Base-by-base conservation (phyloP, 2,329 filamentous ascomycete genomes). In the Emergomyces orientalis region DNA sequence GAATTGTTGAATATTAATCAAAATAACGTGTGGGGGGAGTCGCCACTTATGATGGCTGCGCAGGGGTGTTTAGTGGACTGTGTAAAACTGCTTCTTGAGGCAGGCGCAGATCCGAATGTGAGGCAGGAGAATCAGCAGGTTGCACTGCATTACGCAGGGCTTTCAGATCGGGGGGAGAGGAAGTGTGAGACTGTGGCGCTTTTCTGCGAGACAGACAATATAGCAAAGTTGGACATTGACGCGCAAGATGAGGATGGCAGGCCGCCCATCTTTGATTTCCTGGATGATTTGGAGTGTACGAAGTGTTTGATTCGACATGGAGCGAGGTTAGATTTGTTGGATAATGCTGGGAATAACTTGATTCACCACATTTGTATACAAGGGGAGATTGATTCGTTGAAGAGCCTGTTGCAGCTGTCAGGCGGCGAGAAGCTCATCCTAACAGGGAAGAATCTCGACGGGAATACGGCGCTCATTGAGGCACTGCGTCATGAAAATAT, bases 281-380 rank as follows among this genome's bases (percentile, higher is more conserved):
- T 66, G 37, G 65, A 67, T 58, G 65, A 67, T 57, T 32, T 51
- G 19, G 63, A 47, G 41, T 66, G 65, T 58, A 60, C 64, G 25
- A 55, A 64, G 54, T 30, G 57, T 14, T 41, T 67, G 17, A 58
- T 66, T 32, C 17, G 60, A 19, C 54, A 64, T 54, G 62, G 64
- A n/a, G 65, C 64, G 19, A 61, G 47, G 30, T 32, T 67, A 39
- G 62, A 67, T 41, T 30, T 66, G n/a, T 32, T 64, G 19, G 65
- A 67, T 27, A 64, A 59, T 14, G 41, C 60, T 19, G 65, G 65
- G 8, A 65, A 63, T 47, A 67, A 43, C 54, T 25, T 62, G n/a
- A 56, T 67, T 41, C 65, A 67, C 52, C 65, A 67, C 37, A 51
- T 61, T 11, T 67, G 65, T 54, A 67, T 64, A 19, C 65, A 67